Conservation (phyloP, 2,329 filamentous ascomycete genomes). For the Spiromastix sp. region DNA sequence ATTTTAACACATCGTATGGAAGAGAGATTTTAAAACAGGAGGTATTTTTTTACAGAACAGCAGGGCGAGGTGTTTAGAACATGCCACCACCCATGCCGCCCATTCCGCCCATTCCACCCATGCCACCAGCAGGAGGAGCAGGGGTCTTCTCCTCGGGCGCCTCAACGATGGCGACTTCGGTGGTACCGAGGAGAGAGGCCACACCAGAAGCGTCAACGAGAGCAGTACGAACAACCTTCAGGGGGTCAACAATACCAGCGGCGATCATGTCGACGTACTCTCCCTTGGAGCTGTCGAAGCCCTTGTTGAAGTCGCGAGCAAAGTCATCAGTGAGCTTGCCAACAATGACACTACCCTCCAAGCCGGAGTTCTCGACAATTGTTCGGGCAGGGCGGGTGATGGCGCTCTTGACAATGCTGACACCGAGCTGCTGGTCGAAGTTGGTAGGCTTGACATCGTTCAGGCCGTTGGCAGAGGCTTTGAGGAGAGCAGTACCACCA, state of each 20-base stretch:
- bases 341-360: slow-evolving; percentile 91
- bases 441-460: slow-evolving; percentile 75
- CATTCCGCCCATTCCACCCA: slow-evolving; percentile 49
- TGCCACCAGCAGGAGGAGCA: slow-evolving; percentile 39
- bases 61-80: slow-evolving; percentile 51
- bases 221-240: slow-evolving; percentile 98
- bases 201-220: slow-evolving; percentile 92
- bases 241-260: slow-evolving; percentile 92
- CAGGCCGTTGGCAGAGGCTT: slow-evolving; percentile 86
- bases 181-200: slow-evolving; percentile 91
- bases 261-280: slow-evolving; percentile 99
- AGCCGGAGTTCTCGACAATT: slow-evolving; percentile 95
- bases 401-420: slow-evolving; percentile 94
- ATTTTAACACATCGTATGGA: slow-evolving; percentile 9
- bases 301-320: slow-evolving; percentile 90
- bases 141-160: slow-evolving; percentile 82
- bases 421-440: slow-evolving; percentile 98
- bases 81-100: slow-evolving; percentile 55
- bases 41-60: too few species aligned
- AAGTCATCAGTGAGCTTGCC: slow-evolving; percentile 97
- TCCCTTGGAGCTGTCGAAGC: slow-evolving; percentile 91
- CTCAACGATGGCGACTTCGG: slow-evolving; percentile 95
- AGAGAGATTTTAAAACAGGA: slow-evolving; percentile 6
- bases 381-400: slow-evolving; percentile 90
- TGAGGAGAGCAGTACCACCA: slow-evolving; percentile 95